Percentiles rank a stretch among this genome's conserved stretches.
Conservation (phyloP, 2,329 filamentous ascomycete genomes). For the Trichoderma sp. region DNA sequence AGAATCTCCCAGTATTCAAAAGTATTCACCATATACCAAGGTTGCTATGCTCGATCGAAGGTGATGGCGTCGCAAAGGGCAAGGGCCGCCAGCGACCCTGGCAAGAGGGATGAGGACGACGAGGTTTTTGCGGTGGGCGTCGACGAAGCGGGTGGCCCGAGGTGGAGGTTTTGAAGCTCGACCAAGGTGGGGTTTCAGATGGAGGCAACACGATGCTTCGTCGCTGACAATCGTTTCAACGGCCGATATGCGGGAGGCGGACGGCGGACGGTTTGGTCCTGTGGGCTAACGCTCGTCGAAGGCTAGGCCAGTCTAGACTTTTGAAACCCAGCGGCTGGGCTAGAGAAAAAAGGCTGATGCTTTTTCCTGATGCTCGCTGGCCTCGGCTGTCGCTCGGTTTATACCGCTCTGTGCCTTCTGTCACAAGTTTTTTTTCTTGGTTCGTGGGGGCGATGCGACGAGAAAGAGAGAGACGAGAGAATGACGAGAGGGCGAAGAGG, state of each 20-base stretch:
- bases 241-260: conserved; percentile 22
- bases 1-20: conserved; percentile 1
- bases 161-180: conserved; percentile 15
- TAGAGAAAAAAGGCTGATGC: background rate
- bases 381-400: conserved; percentile 19
- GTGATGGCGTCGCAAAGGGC: conserved; percentile 6
- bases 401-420: background rate
- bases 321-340: background rate
- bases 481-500: background rate
- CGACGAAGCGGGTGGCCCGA: conserved; percentile 6
- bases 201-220: conserved; percentile 10
- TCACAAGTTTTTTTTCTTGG: background rate
- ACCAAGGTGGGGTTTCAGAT: conserved; percentile 10
- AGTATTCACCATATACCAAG: background rate
- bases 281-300: conserved; percentile 5
- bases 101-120: background rate
- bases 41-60: conserved; percentile 3
- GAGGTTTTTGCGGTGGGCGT: background rate
- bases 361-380: background rate
- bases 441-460: background rate
- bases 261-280: conserved; percentile 20
- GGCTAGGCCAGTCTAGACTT: conserved; percentile 22
- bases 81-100: conserved; percentile 21
- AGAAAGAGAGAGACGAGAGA: background rate
- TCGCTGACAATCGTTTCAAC: conserved; percentile 12